Conservation (phyloP, 345 rosid genomes). For the Populus tremula region DNA sequence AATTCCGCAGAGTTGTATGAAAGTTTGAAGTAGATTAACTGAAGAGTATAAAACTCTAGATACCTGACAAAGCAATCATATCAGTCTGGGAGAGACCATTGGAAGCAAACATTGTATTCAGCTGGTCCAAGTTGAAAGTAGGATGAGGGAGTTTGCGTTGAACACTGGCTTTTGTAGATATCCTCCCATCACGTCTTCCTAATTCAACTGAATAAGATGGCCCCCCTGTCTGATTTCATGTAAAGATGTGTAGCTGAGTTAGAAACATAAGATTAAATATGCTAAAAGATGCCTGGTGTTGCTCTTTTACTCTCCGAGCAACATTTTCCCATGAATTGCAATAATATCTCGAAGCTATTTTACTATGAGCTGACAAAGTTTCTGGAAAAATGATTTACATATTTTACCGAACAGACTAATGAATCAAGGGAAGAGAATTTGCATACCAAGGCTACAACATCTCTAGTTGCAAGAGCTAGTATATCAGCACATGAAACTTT, state of each 20-base stretch:
- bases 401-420: too few relatives aligned
- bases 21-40: too few relatives aligned
- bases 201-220: slow-evolving; percentile 72
- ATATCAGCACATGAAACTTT: slow-evolving; percentile 95
- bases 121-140: slow-evolving; percentile 53
- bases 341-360: too few relatives aligned
- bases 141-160: slow-evolving; percentile 60
- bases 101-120: slow-evolving; percentile 54
- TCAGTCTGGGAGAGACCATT: slow-evolving; percentile 72
- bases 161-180: slow-evolving; percentile 66
- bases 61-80: slow-evolving; percentile 88
- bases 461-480: slow-evolving; percentile 83
- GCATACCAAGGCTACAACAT: slow-evolving; percentile 58
- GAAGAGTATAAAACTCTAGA: too few relatives aligned
- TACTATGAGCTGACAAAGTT: too few relatives aligned
- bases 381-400: too few relatives aligned
- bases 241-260: too few relatives aligned
- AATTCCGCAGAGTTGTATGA: too few relatives aligned
- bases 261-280: too few relatives aligned
- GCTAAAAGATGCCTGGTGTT: too few relatives aligned
- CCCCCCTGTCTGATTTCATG: slow-evolving; percentile 60
- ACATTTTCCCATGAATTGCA: too few relatives aligned
- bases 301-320: too few relatives aligned
- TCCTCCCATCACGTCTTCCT: slow-evolving; percentile 73
- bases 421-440: background rate